Base-by-base conservation (phyloP, 2,329 filamentous ascomycete species). In the Beauveria medogensis region DNA sequence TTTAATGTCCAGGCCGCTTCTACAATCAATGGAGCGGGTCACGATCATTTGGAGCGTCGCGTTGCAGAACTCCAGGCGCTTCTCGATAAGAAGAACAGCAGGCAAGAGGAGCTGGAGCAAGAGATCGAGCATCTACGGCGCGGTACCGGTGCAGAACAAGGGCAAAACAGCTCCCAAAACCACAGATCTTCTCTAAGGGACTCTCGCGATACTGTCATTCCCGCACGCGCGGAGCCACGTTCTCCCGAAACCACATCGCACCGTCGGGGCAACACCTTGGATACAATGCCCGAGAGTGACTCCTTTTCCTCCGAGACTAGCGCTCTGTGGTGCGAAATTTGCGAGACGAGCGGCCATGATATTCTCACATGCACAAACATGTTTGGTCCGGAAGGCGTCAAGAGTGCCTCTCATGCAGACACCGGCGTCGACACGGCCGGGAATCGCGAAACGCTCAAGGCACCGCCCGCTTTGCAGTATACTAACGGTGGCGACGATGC, bases 311-410 rank as follows among this genome's bases (percentile, higher is more conserved):
- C 83, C 30, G 90, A 92, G 70, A 86, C 81, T 67, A 89, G 85
- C 71, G 84, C 81, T 18, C 81, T 92, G 64, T 96, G 90, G 89
- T 97, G 93, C 74, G 94, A 97, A 75, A 94, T 97, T 64, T 97
- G 93, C 76, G 92, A 97, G 77, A 90, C 90, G 40, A 82, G 85
- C 52, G 92, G 93, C 18, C 93, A 97, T 70, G 93, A 97, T 69
- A 96, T 97, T 63, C 79, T 97, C 61, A 95, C 90, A 24, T 97
- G 93, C 80, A 92, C 90, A 58, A 93, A 91, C 73, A 94, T 96
- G 87, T 93, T 90, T 73, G 86, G 82, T 2, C 71, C 77, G 8
- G 77, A 77, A 28, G 71, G 72, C 40, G 66, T 66, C 56, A 74
- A 75, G 67, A 66, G 66, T 63, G 37, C 51, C 37, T 68, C 70